Conservation (phyloP, 768 basidiomycete species). For the Tephrocybe sp. region DNA sequence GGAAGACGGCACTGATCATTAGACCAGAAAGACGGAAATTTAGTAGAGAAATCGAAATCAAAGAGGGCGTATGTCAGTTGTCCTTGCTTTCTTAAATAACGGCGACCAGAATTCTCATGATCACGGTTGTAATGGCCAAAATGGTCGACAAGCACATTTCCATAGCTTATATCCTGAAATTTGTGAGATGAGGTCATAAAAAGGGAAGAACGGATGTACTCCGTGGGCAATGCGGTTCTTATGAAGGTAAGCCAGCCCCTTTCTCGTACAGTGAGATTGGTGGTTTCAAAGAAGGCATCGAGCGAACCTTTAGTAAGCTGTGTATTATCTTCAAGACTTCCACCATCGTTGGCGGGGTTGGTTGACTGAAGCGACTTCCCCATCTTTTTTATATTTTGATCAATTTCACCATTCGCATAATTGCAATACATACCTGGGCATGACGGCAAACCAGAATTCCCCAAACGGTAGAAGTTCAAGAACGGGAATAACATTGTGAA, state of each 20-base stretch:
- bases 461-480: conserved; percentile 4
- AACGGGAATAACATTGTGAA: conserved; percentile 7
- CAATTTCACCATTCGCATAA: no score
- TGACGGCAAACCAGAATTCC: conserved; percentile 9
- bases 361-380: neutral
- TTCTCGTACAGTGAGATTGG: no score
- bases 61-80: conserved; percentile 14
- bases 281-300: no score
- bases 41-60: no score
- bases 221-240: no score
- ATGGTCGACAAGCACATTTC: conserved; percentile 9
- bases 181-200: neutral
- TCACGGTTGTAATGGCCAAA: conserved; percentile 1
- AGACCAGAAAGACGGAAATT: no score
- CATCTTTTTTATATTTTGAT: no score
- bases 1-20: no score
- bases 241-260: conserved; percentile 6
- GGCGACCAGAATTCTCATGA: neutral
- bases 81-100: conserved; percentile 9
- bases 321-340: conserved; percentile 6
- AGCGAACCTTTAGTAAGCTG: conserved; percentile 6
- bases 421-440: conserved; percentile 5
- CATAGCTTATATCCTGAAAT: conserved; percentile 14
- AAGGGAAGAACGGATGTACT: neutral
- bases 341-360: neutral